Evolutionary conservation across 495 filamentous ascomycete genomes (phyloP).

Genomic region (Hypoxylon crocopeplum): DNA sequence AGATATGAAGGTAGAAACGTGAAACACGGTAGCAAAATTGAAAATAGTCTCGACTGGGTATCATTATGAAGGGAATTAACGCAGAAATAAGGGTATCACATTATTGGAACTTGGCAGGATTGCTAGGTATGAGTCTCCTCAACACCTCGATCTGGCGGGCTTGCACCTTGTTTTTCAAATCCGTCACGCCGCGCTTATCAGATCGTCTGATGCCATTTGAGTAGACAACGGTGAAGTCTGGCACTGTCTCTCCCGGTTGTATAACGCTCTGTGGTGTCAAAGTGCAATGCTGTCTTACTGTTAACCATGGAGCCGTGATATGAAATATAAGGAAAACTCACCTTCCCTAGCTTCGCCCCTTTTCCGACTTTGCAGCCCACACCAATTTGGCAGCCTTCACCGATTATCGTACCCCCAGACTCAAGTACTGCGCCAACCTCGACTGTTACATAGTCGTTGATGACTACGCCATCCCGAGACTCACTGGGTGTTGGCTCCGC

Average conservation of each 20-base stretch:
- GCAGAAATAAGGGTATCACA: conserved; percentile 9
- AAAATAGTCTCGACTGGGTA: conserved; percentile 16
- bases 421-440: conserved; percentile 70
- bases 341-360: conserved; percentile 69
- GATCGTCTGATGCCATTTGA: conserved; percentile 62
- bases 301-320: background rate
- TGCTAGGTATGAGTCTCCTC: conserved; percentile 66
- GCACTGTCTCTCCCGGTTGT: conserved; percentile 58
- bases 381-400: conserved; percentile 68
- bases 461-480: conserved; percentile 48
- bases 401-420: conserved; percentile 61
- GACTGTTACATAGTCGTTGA: conserved; percentile 65
- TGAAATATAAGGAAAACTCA: conserved; percentile 42
- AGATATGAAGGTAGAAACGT: too few species aligned
- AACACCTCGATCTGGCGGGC: conserved; percentile 69
- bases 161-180: conserved; percentile 61
- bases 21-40: too few species aligned
- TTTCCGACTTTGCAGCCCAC: conserved; percentile 65
- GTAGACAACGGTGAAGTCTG: conserved; percentile 72
- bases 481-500: conserved; percentile 41
- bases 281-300: conserved; percentile 62
- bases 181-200: conserved; percentile 61
- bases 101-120: conserved; percentile 64
- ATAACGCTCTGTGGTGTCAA: conserved; percentile 58
- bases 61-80: conserved; percentile 16